phyloP scores from a whole-genome alignment of 2,329 filamentous ascomycete species.

The Hypoxylon sp. region DNA sequence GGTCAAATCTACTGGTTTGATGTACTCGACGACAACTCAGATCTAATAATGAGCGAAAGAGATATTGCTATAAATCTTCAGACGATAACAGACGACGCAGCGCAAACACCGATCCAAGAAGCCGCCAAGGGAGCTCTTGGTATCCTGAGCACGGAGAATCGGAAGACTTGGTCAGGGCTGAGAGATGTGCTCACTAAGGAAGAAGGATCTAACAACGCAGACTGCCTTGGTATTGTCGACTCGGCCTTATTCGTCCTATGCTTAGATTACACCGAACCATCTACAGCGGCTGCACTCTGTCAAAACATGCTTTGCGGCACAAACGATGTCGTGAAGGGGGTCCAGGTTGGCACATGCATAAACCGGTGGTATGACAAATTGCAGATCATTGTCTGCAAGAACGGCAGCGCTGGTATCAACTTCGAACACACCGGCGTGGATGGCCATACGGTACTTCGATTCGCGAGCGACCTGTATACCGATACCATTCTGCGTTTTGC shows the following conservation, averaged over 20 bases:
- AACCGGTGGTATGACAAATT: constrained; percentile 99
- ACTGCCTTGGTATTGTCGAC: constrained; percentile 95
- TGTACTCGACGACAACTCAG: constrained; percentile 91
- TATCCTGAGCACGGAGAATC: constrained; percentile 93
- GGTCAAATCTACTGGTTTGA: constrained; percentile 99
- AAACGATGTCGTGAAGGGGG: constrained; percentile 87
- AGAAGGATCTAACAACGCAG: constrained; percentile 90
- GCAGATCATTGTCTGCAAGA: constrained; percentile 99
- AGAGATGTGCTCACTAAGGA: constrained; percentile 88
- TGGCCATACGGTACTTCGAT: constrained; percentile 94
- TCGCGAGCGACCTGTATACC: constrained; percentile 95
- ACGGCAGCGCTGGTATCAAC: constrained; percentile 97
- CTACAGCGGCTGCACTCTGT: constrained; percentile 83
- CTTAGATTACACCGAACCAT: constrained; percentile 89
- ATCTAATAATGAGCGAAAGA: constrained; percentile 96
- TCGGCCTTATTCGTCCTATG: constrained; percentile 92
- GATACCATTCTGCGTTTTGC: constrained; percentile 97
- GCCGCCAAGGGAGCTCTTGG: constrained; percentile 95
- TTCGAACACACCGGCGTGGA: constrained; percentile 99
- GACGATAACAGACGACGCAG: constrained; percentile 90
- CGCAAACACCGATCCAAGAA: constrained; percentile 88
- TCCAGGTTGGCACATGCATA: constrained; percentile 96
- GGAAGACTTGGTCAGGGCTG: constrained; percentile 93
- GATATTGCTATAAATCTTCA: constrained; percentile 91
- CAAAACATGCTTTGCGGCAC: constrained; percentile 99